Evolutionary conservation across 495 filamentous ascomycete genomes (phyloP).

Genomic region (Venustampulla echinocandica): DNA sequence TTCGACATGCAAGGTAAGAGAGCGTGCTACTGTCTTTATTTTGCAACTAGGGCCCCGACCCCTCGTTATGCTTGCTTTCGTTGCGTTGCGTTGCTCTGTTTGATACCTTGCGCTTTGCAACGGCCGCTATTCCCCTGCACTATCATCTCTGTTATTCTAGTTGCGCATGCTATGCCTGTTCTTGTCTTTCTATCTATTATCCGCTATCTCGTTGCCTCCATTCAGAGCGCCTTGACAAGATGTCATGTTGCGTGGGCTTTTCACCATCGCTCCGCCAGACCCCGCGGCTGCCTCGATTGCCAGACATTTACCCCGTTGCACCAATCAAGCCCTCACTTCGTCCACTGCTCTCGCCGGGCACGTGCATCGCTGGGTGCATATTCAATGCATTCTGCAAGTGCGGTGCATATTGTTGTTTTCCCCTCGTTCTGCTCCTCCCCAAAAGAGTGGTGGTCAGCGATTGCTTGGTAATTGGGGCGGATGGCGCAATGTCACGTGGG

Average conservation of each 20-base stretch:
- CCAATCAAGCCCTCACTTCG: not conserved
- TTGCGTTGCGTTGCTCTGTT: no score
- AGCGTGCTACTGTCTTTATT: constrained; percentile 1
- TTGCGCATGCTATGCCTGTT: no score
- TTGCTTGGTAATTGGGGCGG: not conserved
- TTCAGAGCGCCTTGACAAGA: not conserved
- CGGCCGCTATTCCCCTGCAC: no score
- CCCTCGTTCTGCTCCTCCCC: not conserved
- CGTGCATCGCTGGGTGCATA: not conserved
- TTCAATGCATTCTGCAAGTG: not conserved
- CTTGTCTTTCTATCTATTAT: constrained; percentile 1
- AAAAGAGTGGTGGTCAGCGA: not conserved
- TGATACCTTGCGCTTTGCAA: no score
- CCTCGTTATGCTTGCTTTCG: no score
- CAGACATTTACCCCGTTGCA: not conserved
- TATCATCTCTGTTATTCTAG: no score
- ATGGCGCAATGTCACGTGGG: constrained; percentile 22
- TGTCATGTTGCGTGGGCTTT: not conserved
- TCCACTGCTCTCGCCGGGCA: not conserved
- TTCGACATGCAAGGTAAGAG: constrained; percentile 13
- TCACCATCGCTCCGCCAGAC: not conserved
- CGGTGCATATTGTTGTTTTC: no score
- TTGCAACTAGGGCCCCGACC: not conserved
- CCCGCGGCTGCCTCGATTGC: not conserved
- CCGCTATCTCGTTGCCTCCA: not conserved